A percentile compares a stretch with the other conserved stretches of the same genome.
Evolutionary conservation across 208 protist species (phyloP).

Genomic region (Acanthamoeba royreba): DNA sequence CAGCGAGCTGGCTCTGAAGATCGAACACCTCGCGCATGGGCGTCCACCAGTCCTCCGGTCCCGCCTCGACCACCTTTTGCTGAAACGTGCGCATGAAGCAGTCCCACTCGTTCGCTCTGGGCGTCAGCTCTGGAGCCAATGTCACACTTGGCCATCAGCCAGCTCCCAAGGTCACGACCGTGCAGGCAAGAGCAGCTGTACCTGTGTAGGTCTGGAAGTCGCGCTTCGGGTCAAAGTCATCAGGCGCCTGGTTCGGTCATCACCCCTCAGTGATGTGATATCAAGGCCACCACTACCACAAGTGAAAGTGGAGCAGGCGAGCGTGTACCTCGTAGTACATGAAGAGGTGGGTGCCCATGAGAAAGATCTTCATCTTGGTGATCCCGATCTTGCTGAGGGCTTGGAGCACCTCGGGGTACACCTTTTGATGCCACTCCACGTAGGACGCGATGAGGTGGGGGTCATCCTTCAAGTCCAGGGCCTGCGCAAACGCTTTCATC

Average conservation of each 20-base stretch:
- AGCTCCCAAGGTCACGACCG: neutral
- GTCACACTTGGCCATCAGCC: no score
- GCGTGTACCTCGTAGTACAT: constrained; percentile 60
- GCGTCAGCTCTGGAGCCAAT: constrained; percentile 28
- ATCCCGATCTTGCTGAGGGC: constrained; percentile 51
- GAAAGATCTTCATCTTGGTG: constrained; percentile 63
- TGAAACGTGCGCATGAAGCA: constrained; percentile 63
- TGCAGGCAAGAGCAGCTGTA: neutral
- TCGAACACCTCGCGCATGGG: constrained; percentile 57
- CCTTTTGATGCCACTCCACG: constrained; percentile 45
- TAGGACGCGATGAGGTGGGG: constrained; percentile 47
- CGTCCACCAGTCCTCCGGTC: constrained; percentile 50
- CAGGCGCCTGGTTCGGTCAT: neutral
- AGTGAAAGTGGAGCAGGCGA: neutral
- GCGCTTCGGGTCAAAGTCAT: constrained; percentile 41
- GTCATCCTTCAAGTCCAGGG: constrained; percentile 59
- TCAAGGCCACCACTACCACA: no score
- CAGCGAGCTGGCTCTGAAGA: constrained; percentile 34
- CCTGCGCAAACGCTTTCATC: constrained; percentile 62
- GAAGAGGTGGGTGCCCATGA: constrained; percentile 56
- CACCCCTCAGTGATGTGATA: no score
- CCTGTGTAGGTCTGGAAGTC: constrained; percentile 56
- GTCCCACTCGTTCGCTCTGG: constrained; percentile 61
- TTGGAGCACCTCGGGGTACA: constrained; percentile 53
- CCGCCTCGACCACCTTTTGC: constrained; percentile 55